Evolutionary conservation across 2,329 filamentous ascomycete genomes (phyloP), one percentile per base, ranked within the genome.

Genomic region (Curvularia hawaiiensis): DNA sequence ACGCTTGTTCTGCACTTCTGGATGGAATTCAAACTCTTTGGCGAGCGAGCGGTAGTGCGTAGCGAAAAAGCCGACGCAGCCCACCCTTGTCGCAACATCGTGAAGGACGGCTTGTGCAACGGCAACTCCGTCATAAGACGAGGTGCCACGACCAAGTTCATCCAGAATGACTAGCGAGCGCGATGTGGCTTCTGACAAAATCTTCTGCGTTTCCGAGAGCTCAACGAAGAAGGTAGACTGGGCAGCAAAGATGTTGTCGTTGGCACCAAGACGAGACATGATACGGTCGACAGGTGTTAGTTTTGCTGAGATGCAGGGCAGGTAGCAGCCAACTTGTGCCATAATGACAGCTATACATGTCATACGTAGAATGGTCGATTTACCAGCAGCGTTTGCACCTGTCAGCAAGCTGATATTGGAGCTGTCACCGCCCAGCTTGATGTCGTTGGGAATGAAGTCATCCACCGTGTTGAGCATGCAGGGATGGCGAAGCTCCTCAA

Each of bases 221-320:
- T 99, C 95, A 28, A 99, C 94, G 72, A 99, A 98, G 82, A 99
- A 99, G 2, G 95, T 99, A 14, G 91, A 96, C 76, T 99, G 95
- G 0, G 94, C 91, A 1, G 94, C 95, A 73, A 99, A 98, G 68
- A 99, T 99, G 77, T 98, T 98, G 85, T 99, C 95, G 71, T 98
- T 97, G 47, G 95, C 95, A 10, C 95, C 95, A 0, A 99, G 86
- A 45, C 95, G 91, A 10, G 94, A 98, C 95, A 99, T 99, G 81
- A 99, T 98, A 53, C 95, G 91, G 74, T 99, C 95, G 3, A 96
- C 88, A 0, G 95, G 94, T 0, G 94, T 98, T 44, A 99, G 83
- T 3, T 84, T 87, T 1, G 95, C 95, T 3, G 88, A 91, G 18
- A 84, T 82, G 58, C 92, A 93, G 1, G 95, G 95, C 1, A 99